phyloP scores from a whole-genome alignment of 495 filamentous ascomycete species.

The Lindgomyces ingoldianus region DNA sequence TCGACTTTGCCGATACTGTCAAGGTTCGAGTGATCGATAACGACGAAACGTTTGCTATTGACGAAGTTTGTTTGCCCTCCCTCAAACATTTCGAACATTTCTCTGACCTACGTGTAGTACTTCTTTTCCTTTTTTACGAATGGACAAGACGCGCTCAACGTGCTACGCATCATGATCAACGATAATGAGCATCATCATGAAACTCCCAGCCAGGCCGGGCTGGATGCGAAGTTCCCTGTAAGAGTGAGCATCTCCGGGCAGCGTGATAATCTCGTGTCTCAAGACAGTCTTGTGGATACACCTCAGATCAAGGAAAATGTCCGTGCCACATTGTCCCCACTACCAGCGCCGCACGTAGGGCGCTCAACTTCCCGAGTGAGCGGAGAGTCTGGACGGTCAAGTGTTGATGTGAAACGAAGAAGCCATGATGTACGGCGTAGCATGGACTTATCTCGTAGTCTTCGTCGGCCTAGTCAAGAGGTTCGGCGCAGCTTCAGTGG shows the following conservation, averaged over 20 bases:
- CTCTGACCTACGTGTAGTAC: slow-evolving; percentile 60
- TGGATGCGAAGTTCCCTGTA: slow-evolving; percentile 3
- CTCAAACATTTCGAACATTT: not conserved
- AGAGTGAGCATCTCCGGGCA: not conserved
- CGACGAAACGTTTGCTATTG: slow-evolving; percentile 89
- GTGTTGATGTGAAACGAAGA: slow-evolving; percentile 47
- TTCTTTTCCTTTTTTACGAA: slow-evolving; percentile 94
- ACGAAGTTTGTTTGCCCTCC: slow-evolving; percentile 66
- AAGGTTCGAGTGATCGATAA: slow-evolving; percentile 91
- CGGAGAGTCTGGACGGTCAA: slow-evolving; percentile 40
- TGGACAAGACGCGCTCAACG: slow-evolving; percentile 79
- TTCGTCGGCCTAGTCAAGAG: slow-evolving; percentile 30
- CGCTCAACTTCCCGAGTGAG: slow-evolving; percentile 43
- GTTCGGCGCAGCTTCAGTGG: slow-evolving; percentile 30
- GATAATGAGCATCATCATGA: slow-evolving; percentile 51
- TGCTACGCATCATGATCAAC: slow-evolving; percentile 73
- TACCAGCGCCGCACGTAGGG: slow-evolving; percentile 46
- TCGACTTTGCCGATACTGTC: slow-evolving; percentile 91
- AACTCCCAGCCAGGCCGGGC: not conserved
- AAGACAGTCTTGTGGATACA: slow-evolving; percentile 41
- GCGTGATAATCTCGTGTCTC: not conserved
- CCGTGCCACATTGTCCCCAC: slow-evolving; percentile 62
- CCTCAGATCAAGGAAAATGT: slow-evolving; percentile 62
- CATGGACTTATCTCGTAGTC: slow-evolving; percentile 30
- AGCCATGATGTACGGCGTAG: slow-evolving; percentile 44